Conservation (phyloP, 106 monocot genomes). For the Dendrobium huoshanense region DNA sequence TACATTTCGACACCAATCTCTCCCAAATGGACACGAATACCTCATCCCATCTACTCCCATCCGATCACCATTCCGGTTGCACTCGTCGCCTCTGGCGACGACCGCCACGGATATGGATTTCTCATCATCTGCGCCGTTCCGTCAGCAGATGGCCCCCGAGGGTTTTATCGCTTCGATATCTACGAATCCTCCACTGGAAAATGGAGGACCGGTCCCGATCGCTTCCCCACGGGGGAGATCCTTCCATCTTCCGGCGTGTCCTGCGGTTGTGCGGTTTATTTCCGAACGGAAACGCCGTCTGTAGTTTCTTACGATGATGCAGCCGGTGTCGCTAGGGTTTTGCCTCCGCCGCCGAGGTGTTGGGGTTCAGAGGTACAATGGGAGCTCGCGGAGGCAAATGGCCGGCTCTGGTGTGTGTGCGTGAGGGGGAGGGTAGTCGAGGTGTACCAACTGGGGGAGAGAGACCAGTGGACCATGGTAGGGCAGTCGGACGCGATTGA, state of each 20-base stretch:
- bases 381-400: not conserved
- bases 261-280: not conserved
- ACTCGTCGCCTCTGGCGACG: not conserved
- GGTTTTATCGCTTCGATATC: conserved; percentile 1
- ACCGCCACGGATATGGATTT: not conserved
- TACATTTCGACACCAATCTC: not conserved
- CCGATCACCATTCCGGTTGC: not conserved
- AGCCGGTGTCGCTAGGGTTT: not conserved
- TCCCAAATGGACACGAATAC: not conserved
- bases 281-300: not conserved
- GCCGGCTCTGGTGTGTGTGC: not conserved
- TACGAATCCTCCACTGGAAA: not conserved
- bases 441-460: not conserved
- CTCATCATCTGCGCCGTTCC: not conserved
- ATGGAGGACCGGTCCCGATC: not conserved
- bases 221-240: not conserved
- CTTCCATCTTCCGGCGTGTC: not conserved
- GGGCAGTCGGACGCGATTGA: not conserved
- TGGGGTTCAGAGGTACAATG: not conserved
- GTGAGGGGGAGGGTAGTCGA: not conserved
- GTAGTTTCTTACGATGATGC: not conserved
- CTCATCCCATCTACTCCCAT: not conserved
- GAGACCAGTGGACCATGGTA: not conserved
- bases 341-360: not conserved
- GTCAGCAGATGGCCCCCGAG: not conserved